phyloP scores from a whole-genome alignment of 2,329 filamentous ascomycete genomes.

The Fusarium globosum region DNA sequence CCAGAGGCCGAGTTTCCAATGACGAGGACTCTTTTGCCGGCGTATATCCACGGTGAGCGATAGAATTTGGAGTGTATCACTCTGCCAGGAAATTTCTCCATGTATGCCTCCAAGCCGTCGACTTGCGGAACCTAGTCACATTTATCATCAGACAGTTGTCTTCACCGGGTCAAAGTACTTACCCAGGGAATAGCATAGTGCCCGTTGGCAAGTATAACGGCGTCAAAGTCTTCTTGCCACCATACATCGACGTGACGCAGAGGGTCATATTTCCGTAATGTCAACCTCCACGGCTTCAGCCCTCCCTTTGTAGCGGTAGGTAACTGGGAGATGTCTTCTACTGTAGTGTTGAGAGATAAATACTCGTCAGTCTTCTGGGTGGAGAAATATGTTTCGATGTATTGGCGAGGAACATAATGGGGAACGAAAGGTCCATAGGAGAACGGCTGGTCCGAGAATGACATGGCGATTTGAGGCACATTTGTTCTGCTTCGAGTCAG shows the following conservation, averaged over 20 bases:
- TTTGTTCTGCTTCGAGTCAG: slow-evolving; percentile 56
- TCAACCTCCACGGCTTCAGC: slow-evolving; percentile 58
- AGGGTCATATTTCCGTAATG: slow-evolving; percentile 59
- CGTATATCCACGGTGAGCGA: slow-evolving; percentile 51
- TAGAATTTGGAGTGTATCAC: slow-evolving; percentile 60
- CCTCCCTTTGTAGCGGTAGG: slow-evolving; percentile 3
- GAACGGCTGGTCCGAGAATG: slow-evolving; percentile 64
- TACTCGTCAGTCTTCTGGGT: slow-evolving; percentile 58
- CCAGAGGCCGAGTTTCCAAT: slow-evolving; percentile 60
- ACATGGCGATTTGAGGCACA: slow-evolving; percentile 67
- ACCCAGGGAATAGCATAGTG: slow-evolving; percentile 60
- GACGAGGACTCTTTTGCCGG: slow-evolving; percentile 50
- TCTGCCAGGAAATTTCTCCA: slow-evolving; percentile 52
- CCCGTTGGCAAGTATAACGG: slow-evolving; percentile 56
- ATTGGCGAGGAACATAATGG: slow-evolving; percentile 65
- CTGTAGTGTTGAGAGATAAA: slow-evolving; percentile 62
- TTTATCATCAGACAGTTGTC: too few relatives aligned
- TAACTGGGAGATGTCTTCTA: slow-evolving; percentile 59
- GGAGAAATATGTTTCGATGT: slow-evolving; percentile 67
- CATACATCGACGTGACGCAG: slow-evolving; percentile 59
- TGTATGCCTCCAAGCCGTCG: slow-evolving; percentile 55
- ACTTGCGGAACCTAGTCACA: slow-evolving; percentile 57
- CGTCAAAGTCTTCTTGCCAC: slow-evolving; percentile 65
- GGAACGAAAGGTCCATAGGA: slow-evolving; percentile 67
- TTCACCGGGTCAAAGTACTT: slow-evolving; percentile 24